These are phyloP conservation scores for Pestalotiopsis sp. DNA, from an alignment of 2,329 filamentous ascomycete genomes.

Conservation along the genomic window DNA sequence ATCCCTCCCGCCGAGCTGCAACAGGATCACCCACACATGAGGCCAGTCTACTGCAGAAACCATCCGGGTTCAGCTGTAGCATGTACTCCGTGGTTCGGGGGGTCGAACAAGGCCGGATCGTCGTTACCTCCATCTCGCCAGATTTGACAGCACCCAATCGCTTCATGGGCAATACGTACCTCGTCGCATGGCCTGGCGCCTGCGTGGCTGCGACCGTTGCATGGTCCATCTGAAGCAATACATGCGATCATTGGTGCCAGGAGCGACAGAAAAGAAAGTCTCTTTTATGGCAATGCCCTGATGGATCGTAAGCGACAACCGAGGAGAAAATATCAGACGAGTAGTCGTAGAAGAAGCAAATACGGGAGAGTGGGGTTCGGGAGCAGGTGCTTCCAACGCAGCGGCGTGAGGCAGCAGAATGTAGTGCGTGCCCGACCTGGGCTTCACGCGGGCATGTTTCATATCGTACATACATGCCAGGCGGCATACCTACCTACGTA, in stretches of 20 bases:
- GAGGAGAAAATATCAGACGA: neutral
- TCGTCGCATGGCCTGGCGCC: neutral
- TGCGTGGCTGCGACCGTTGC: neutral
- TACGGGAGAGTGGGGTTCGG: slow-evolving; percentile 1
- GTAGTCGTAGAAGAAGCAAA: neutral
- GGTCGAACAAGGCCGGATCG: neutral
- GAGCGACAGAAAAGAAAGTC: neutral
- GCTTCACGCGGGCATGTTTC: neutral
- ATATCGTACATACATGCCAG: neutral
- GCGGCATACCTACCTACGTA: neutral
- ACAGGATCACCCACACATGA: neutral
- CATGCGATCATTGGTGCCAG: neutral
- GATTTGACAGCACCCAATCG: neutral
- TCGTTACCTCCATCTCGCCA: neutral
- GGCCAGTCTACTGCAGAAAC: neutral
- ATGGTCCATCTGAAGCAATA: neutral
- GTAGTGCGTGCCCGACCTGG: neutral
- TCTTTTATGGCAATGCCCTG: neutral
- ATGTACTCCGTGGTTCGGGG: neutral
- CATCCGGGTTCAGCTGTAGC: neutral
- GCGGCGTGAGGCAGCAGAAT: neutral
- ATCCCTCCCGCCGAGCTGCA: neutral
- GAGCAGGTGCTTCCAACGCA: neutral
- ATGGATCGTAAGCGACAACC: neutral
- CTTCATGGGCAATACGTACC: neutral